Percentiles rank a stretch among this genome's conserved stretches.
These are phyloP conservation scores for Xylariales sp. DNA, from an alignment of 2,329 filamentous ascomycete species.

Conservation along the genomic window DNA sequence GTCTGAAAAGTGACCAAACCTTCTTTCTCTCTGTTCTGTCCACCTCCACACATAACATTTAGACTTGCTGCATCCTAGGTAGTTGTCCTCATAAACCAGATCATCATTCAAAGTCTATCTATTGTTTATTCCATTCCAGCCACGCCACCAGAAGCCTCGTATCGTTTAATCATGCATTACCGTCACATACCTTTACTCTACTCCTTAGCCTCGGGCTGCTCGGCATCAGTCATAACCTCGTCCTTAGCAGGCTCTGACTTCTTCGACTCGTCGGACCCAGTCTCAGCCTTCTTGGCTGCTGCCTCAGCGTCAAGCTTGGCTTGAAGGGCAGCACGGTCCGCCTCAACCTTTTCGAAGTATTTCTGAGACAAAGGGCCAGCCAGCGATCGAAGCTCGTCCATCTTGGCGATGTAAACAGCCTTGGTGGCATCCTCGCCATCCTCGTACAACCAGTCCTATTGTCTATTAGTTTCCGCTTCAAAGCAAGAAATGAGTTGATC, in stretches of 20 bases:
- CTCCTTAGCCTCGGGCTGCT: constrained; percentile 42
- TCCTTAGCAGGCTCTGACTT: constrained; percentile 48
- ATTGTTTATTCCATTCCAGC: neutral
- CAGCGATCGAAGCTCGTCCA: constrained; percentile 89
- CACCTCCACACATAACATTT: no score
- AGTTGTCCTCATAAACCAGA: no score
- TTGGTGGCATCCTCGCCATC: constrained; percentile 94
- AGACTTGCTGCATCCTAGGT: no score
- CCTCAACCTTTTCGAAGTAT: constrained; percentile 91
- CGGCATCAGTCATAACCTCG: constrained; percentile 62
- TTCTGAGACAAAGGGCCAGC: constrained; percentile 90
- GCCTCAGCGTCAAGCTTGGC: constrained; percentile 75
- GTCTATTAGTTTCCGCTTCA: no score
- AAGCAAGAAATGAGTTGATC: neutral
- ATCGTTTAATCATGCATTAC: no score
- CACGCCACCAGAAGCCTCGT: neutral
- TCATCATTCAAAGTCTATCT: neutral
- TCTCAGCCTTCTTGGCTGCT: constrained; percentile 65
- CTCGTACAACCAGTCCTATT: constrained; percentile 98
- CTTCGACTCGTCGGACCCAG: constrained; percentile 48
- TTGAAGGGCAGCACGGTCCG: constrained; percentile 73
- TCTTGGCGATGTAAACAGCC: constrained; percentile 89
- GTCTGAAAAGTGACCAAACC: no score
- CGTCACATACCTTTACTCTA: no score
- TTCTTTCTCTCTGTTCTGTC: no score